These are phyloP conservation scores for Fusarium chuoi DNA, from an alignment of 2,329 filamentous ascomycete species.

Conservation along the genomic window DNA sequence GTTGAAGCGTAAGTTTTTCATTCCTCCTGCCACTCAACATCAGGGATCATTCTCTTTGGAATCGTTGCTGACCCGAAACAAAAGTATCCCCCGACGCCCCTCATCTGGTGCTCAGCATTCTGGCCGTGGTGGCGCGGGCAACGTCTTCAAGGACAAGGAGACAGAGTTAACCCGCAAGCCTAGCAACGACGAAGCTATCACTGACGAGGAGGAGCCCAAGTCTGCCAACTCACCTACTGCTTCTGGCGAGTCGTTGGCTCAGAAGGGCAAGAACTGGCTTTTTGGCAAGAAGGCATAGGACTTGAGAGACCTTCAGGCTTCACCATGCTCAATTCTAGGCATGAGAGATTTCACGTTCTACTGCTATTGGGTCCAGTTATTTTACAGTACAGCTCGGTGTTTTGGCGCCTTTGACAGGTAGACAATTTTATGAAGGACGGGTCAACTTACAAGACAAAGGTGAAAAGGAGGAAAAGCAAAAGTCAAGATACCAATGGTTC, in stretches of 20 bases:
- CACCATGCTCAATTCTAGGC: neutral
- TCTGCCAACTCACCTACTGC: neutral
- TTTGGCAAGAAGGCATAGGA: conserved; percentile 59
- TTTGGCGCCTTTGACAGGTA: conserved; percentile 32
- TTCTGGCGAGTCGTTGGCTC: conserved; percentile 42
- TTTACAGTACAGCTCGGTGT: conserved; percentile 38
- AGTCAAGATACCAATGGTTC: conserved; percentile 37
- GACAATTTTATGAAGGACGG: conserved; percentile 8
- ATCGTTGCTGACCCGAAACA: conserved; percentile 7
- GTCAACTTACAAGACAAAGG: conserved; percentile 1
- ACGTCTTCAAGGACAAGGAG: conserved; percentile 66
- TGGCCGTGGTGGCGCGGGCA: conserved; percentile 81
- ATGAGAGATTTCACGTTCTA: conserved; percentile 3
- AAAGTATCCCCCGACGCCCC: conserved; percentile 63
- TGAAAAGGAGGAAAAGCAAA: conserved; percentile 22
- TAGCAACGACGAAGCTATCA: conserved; percentile 48
- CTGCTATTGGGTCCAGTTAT: conserved; percentile 11
- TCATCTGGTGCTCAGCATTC: conserved; percentile 71
- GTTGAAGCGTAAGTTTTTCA: conserved; percentile 71
- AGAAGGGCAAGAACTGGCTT: conserved; percentile 61
- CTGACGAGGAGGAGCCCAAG: conserved; percentile 32
- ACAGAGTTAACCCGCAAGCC: conserved; percentile 45
- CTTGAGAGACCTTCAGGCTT: neutral
- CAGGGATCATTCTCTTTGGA: neutral
- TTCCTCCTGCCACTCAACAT: neutral